A percentile compares a stretch with the other conserved stretches of the same genome.
Conservation (phyloP, 2,329 filamentous ascomycete species). For the Cladobotryum mycophilum region DNA sequence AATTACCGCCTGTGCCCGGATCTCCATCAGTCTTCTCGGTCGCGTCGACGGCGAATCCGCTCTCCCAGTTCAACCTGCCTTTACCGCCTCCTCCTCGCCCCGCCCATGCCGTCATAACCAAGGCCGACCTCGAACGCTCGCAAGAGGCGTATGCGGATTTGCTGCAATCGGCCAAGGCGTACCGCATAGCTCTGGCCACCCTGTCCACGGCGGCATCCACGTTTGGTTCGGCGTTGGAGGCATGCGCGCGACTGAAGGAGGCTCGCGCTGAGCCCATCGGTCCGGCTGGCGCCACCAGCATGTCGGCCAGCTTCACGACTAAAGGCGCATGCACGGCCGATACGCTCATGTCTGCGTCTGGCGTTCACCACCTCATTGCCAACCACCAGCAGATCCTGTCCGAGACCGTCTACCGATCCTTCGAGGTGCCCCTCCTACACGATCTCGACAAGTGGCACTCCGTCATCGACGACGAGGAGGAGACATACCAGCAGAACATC, state of each 20-base stretch:
- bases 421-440: slow-evolving; percentile 63
- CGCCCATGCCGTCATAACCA: slow-evolving; percentile 54
- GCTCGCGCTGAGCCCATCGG: slow-evolving; percentile 53
- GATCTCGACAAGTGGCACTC: slow-evolving; percentile 60
- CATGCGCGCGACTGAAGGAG: slow-evolving; percentile 63
- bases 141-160: slow-evolving; percentile 58
- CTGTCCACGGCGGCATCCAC: slow-evolving; percentile 56
- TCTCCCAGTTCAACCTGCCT: slow-evolving; percentile 54
- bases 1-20: slow-evolving; percentile 53
- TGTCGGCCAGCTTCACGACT: slow-evolving; percentile 43
- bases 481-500: slow-evolving; percentile 50
- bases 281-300: slow-evolving; percentile 29
- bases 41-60: slow-evolving; percentile 55
- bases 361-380: slow-evolving; percentile 60
- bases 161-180: slow-evolving; percentile 55
- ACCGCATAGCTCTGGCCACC: slow-evolving; percentile 54
- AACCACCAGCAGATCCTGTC: slow-evolving; percentile 66
- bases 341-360: slow-evolving; percentile 54
- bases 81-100: slow-evolving; percentile 54
- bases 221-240: slow-evolving; percentile 59
- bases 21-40: slow-evolving; percentile 56
- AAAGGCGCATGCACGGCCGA: slow-evolving; percentile 55
- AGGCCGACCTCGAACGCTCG: slow-evolving; percentile 56
- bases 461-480: slow-evolving; percentile 59
- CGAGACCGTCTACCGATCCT: slow-evolving; percentile 61